phyloP scores from a whole-genome alignment of 306 rosid genomes.

The Casuarina glauca region DNA sequence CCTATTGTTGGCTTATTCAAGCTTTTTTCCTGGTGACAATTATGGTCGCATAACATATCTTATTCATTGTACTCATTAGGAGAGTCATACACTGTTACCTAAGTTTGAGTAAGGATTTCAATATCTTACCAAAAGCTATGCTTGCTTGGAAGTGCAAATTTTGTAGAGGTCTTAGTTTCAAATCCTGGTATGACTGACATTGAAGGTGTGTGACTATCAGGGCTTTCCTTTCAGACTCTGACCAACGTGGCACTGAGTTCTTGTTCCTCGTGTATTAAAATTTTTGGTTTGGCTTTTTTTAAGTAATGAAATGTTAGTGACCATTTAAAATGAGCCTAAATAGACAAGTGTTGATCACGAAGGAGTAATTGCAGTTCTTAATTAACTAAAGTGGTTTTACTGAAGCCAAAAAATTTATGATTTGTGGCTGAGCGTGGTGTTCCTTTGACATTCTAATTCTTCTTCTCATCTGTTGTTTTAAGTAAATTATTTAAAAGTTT shows the following conservation, averaged over 20 bases:
- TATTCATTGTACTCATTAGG: neutral
- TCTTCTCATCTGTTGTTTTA: neutral
- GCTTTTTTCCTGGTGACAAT: neutral
- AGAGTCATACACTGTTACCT: neutral
- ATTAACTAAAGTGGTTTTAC: neutral
- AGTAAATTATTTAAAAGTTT: neutral
- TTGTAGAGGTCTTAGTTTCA: neutral
- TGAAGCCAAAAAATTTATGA: neutral
- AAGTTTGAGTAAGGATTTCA: neutral
- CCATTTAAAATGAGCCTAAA: neutral
- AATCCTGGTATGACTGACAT: neutral
- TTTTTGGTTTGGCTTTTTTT: neutral
- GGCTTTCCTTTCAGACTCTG: neutral
- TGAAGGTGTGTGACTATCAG: neutral
- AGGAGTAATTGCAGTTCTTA: neutral
- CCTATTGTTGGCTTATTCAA: neutral
- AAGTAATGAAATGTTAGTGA: neutral
- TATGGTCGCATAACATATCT: neutral
- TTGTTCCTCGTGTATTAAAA: neutral
- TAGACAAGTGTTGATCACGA: neutral
- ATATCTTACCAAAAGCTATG: neutral
- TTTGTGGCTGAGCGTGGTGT: neutral
- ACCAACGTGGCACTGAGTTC: neutral
- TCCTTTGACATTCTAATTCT: neutral
- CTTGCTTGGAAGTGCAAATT: neutral